Conservation (phyloP, 441 rosid genomes). For the Bocquillonia castaneifolia region DNA sequence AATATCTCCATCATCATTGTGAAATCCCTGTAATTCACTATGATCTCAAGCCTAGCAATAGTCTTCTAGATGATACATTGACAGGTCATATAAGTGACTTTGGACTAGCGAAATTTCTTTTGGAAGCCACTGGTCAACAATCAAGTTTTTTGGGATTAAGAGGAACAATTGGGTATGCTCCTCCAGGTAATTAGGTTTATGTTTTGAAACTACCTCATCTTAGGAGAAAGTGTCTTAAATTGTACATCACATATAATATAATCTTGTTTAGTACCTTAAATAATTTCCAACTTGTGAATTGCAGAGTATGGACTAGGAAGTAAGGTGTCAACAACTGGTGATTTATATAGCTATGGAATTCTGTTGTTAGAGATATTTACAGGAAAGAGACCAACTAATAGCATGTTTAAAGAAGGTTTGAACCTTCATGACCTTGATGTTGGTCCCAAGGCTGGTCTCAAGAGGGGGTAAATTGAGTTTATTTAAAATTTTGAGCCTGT, state of each 20-base stretch:
- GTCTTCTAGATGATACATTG: no score
- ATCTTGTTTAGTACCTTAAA: no score
- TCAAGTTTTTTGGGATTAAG: not conserved
- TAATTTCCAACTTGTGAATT: not conserved
- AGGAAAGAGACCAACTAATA: not conserved
- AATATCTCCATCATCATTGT: no score
- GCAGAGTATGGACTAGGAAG: conserved; percentile 5
- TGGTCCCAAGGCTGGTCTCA: no score
- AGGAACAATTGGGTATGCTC: not conserved
- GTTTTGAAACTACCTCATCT: no score
- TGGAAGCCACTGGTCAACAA: not conserved
- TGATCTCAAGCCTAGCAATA: no score
- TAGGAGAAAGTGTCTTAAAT: no score
- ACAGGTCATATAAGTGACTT: not conserved
- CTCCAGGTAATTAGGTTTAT: not conserved
- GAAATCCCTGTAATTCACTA: no score
- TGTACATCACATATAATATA: no score
- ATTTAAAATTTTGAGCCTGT: no score
- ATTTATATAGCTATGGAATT: conserved; percentile 5
- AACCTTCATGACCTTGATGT: not conserved
- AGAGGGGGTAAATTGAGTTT: no score
- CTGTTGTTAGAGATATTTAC: conserved; percentile 2
- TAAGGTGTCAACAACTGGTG: not conserved
- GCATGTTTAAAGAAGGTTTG: not conserved
- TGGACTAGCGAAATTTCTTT: not conserved